Percentiles rank a stretch among this genome's conserved stretches.
phyloP scores from a whole-genome alignment of 345 rosid genomes.

The Aquilaria sinensis region DNA sequence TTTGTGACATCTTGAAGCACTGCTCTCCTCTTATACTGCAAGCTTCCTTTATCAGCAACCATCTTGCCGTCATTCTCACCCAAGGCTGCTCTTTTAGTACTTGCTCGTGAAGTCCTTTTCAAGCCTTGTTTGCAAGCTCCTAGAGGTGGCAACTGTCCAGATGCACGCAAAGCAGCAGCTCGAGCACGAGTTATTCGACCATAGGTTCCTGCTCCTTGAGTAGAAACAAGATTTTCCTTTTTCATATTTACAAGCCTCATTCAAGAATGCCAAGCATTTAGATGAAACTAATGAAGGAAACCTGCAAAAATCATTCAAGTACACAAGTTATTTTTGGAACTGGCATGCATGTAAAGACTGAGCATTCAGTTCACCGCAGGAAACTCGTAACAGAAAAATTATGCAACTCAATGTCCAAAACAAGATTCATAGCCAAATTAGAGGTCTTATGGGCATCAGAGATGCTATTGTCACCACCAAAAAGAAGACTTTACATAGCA shows the following conservation, averaged over 20 bases:
- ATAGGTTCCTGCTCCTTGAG: slow-evolving; percentile 23
- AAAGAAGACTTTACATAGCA: slow-evolving; percentile 1
- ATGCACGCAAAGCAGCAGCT: slow-evolving; percentile 46
- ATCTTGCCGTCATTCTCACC: slow-evolving; percentile 34
- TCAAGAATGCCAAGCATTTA: slow-evolving; percentile 21
- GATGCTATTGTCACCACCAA: not conserved
- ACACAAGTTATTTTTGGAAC: not conserved
- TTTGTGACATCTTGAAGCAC: slow-evolving; percentile 72
- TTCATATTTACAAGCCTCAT: slow-evolving; percentile 42
- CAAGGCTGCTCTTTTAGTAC: slow-evolving; percentile 42
- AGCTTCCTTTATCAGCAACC: slow-evolving; percentile 19
- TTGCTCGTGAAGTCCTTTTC: slow-evolving; percentile 26
- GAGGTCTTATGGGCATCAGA: not conserved
- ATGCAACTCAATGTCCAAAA: not conserved
- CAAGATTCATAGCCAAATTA: slow-evolving; percentile 11
- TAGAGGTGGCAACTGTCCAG: slow-evolving; percentile 25
- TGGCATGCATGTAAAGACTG: not conserved
- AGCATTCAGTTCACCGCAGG: not conserved
- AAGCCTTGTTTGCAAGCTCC: slow-evolving; percentile 27
- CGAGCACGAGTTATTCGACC: slow-evolving; percentile 70
- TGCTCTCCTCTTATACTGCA: slow-evolving; percentile 51
- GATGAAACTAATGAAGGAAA: slow-evolving; percentile 3
- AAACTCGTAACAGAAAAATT: not conserved
- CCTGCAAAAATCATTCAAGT: not conserved
- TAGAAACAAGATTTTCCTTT: slow-evolving; percentile 35